phyloP scores from a whole-genome alignment of 441 rosid species.

The Viola pubescens region DNA sequence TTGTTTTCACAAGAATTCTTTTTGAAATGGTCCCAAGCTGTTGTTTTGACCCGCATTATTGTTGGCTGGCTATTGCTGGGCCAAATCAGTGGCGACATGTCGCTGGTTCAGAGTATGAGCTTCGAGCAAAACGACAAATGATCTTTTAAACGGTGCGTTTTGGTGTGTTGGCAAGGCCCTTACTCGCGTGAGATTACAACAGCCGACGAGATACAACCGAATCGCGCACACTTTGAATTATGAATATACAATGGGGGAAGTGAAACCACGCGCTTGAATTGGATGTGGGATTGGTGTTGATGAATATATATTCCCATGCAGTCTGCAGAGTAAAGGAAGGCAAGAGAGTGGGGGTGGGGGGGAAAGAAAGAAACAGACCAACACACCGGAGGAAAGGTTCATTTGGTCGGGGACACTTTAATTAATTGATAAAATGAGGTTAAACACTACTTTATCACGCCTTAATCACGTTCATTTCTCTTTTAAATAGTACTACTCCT shows the following conservation, averaged over 20 bases:
- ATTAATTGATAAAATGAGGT: constrained; percentile 23
- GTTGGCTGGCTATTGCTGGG: no score
- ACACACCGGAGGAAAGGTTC: constrained; percentile 31
- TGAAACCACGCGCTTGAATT: constrained; percentile 25
- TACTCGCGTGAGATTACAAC: no score
- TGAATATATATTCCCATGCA: constrained; percentile 44
- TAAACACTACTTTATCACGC: constrained; percentile 5
- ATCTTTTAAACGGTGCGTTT: no score
- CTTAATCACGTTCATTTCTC: background rate
- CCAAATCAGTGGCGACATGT: no score
- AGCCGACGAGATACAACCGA: no score
- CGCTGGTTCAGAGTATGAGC: no score
- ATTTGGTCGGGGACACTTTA: constrained; percentile 38
- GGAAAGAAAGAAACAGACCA: background rate
- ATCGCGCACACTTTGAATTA: background rate
- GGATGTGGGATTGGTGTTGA: constrained; percentile 25
- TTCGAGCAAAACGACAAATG: no score
- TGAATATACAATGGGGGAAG: background rate
- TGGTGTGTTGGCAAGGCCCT: no score
- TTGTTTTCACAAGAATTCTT: no score
- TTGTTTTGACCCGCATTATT: no score
- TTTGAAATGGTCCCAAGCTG: no score
- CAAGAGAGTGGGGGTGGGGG: background rate
- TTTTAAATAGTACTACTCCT: no score
- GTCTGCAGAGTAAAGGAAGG: constrained; percentile 18